phyloP scores from a whole-genome alignment of 805 yeast genomes.

The Lipomyces anomalus region DNA sequence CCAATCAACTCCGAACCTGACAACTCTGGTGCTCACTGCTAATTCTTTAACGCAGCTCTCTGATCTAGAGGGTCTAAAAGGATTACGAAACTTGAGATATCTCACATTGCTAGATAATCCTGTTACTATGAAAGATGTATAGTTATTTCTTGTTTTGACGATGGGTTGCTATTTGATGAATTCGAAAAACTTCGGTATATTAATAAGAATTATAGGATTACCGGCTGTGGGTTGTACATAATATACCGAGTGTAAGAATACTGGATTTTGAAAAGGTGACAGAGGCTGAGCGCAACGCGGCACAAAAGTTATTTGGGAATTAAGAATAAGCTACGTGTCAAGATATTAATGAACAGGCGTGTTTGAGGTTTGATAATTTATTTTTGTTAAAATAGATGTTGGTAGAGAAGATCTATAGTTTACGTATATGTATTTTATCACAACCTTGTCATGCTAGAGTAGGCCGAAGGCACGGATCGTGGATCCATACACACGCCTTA shows the following conservation, averaged over 20 bases:
- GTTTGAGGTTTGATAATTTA: too few species aligned
- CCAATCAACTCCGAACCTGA: slow-evolving; percentile 43
- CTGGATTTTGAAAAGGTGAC: slow-evolving; percentile 66
- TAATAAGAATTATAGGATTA: slow-evolving; percentile 39
- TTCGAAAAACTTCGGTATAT: slow-evolving; percentile 29
- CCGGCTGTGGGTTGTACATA: slow-evolving; percentile 53
- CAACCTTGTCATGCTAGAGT: too few species aligned
- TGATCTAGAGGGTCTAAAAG: slow-evolving; percentile 38
- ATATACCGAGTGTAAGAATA: slow-evolving; percentile 55
- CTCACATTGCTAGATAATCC: slow-evolving; percentile 46
- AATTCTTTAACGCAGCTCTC: slow-evolving; percentile 46
- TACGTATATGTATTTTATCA: too few species aligned
- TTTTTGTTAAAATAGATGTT: too few species aligned
- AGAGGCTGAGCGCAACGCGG: slow-evolving; percentile 45
- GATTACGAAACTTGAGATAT: slow-evolving; percentile 41
- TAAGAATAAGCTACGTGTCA: slow-evolving; percentile 27
- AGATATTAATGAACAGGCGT: slow-evolving; percentile 38
- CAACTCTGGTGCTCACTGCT: slow-evolving; percentile 46
- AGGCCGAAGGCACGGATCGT: too few species aligned
- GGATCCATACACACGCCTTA: too few species aligned
- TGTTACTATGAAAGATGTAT: slow-evolving; percentile 19
- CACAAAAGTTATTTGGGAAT: slow-evolving; percentile 42
- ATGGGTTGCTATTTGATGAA: slow-evolving; percentile 47
- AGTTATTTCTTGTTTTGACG: background rate
- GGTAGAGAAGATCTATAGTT: too few species aligned